Evolutionary conservation across 192 early-diverging fungal genomes (phyloP), one percentile per base, ranked within the genome.

Genomic region (Glomus cerebriforme): DNA sequence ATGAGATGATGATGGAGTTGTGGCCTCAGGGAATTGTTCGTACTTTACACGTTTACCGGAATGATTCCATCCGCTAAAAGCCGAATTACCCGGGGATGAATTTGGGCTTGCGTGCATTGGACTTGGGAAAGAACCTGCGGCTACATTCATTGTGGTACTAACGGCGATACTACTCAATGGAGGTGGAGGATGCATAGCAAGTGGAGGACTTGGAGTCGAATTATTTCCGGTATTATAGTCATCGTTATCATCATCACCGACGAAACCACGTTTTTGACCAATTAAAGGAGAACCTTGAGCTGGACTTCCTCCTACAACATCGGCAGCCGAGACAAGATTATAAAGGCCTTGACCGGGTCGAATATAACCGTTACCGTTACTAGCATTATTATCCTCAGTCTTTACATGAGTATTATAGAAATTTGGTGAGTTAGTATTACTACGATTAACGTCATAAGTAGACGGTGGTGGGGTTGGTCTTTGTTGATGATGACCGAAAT

Each of bases 141-240:
- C 74, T 6, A 47, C 76, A 77, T 77, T 77, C 62, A 77, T 66
- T 7, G 76, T 24, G 17, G 63, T 26, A 7, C 7, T 43, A 34
- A 77, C 76, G 35, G 76, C 63, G 12, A 77, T 77, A n/a, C 27
- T 54, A 34, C 10, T 66, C 59, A 77, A 54, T 66, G 76, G 72
- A 19, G 72, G 76, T 49, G 76, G 76, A n/a, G 73, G 73, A 67
- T 77, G 76, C 76, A 77, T 77, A 24, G 76, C 27, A 54, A 77
- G 64, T 2, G 76, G 76, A 9, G 76, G 76, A 65, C 63, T 77
- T 32, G 76, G 43, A 49, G n/a, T 67, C 1, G 76, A 32, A 63
- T 76, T 39, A 75, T 75, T 75, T 10, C n/a, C 54, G 1, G 22
- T n/a, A 77, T 67, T 77, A n/a, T 77, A 63, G 24, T 77, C 58